Conservation (phyloP, 345 rosid genomes). For the Citrus cavaleriei region DNA sequence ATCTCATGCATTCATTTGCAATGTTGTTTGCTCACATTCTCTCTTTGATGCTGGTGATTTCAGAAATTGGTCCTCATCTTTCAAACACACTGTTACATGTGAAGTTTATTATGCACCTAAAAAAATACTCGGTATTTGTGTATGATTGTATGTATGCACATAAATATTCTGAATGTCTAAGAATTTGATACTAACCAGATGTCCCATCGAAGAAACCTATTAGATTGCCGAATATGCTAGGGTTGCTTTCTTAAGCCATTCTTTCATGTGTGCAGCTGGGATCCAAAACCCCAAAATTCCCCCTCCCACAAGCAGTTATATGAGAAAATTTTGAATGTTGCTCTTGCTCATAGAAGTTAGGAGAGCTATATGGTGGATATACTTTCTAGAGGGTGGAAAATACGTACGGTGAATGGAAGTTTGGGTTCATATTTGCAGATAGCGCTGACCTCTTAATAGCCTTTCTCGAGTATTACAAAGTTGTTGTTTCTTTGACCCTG, state of each 20-base stretch:
- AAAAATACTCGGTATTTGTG: neutral
- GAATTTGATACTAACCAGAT: neutral
- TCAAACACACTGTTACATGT: neutral
- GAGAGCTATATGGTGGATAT: neutral
- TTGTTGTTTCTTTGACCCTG: neutral
- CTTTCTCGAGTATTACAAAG: neutral
- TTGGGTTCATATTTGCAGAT: neutral
- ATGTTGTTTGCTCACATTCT: neutral
- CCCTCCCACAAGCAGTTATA: neutral
- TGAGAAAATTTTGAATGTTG: neutral
- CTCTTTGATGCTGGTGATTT: neutral
- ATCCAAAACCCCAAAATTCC: neutral
- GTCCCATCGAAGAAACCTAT: neutral
- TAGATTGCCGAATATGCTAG: neutral
- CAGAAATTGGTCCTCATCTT: neutral
- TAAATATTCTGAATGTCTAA: neutral
- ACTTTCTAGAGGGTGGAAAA: neutral
- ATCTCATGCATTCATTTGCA: neutral
- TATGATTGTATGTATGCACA: neutral
- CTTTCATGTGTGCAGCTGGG: neutral
- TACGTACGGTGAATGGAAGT: neutral
- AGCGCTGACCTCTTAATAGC: neutral
- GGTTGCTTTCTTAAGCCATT: neutral
- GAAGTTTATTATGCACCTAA: neutral
- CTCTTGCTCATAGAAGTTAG: neutral